Percentiles rank a stretch among this genome's conserved stretches.
Evolutionary conservation across 2,329 filamentous ascomycete species (phyloP).

Genomic region (Aspergillus sp.): DNA sequence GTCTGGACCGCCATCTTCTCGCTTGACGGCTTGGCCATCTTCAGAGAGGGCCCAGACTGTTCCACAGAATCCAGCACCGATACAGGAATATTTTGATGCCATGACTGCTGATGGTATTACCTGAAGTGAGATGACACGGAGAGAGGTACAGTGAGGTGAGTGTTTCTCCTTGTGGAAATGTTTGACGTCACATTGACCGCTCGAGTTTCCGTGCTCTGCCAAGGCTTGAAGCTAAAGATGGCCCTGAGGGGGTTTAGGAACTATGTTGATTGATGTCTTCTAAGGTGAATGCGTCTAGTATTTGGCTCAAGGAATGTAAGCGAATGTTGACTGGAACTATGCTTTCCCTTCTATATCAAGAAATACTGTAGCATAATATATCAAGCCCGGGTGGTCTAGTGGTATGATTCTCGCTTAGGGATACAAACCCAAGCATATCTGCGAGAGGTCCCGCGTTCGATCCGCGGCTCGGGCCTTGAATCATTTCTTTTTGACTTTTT

Average conservation of each 20-base stretch:
- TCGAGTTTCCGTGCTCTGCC: too few species aligned
- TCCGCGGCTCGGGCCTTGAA: slow-evolving; percentile 2
- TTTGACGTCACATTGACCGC: neutral
- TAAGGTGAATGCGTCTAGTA: neutral
- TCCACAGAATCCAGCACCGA: slow-evolving; percentile 37
- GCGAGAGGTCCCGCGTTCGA: slow-evolving; percentile 5
- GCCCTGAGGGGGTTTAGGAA: too few species aligned
- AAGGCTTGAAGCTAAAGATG: neutral
- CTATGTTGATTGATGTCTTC: neutral
- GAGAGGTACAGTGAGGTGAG: neutral
- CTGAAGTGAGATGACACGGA: neutral
- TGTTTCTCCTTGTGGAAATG: neutral
- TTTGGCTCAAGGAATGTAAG: neutral
- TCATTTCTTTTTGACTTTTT: neutral
- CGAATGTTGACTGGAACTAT: too few species aligned
- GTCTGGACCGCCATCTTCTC: slow-evolving; percentile 35
- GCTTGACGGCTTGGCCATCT: slow-evolving; percentile 31
- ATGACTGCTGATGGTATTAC: neutral
- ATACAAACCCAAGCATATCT: slow-evolving; percentile 2
- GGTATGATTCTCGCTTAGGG: slow-evolving; percentile 6
- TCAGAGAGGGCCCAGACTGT: slow-evolving; percentile 33
- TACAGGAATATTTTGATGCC: slow-evolving; percentile 9
- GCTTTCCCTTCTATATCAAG: neutral
- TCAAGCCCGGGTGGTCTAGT: slow-evolving; percentile 6
- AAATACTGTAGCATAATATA: neutral